A percentile compares a stretch with the other conserved stretches of the same genome.
Evolutionary conservation across 1,284 basidiomycete genomes (phyloP).

Genomic region (Melampsora americana): DNA sequence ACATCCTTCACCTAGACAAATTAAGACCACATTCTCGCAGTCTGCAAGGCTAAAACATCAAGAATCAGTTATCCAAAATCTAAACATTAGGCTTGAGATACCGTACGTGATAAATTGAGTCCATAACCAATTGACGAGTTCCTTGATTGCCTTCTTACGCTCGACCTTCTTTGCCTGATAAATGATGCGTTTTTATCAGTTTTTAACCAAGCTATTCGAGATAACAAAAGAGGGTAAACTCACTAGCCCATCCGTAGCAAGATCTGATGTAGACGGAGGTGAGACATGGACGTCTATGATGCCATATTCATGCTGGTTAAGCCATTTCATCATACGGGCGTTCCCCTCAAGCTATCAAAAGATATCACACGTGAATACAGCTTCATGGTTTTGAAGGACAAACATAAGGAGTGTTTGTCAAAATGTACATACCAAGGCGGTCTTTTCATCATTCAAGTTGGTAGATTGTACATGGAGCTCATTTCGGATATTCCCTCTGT

Average conservation of each 20-base stretch:
- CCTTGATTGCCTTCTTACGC: constrained; percentile 5
- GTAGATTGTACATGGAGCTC: constrained; percentile 71
- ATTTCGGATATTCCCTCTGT: constrained; percentile 76
- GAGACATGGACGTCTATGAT: constrained; percentile 84
- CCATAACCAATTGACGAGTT: constrained; percentile 34
- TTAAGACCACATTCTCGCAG: constrained; percentile 26
- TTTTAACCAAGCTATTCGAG: neutral
- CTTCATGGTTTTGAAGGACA: too few relatives aligned
- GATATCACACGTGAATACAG: neutral
- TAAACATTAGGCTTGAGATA: neutral
- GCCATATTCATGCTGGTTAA: constrained; percentile 64
- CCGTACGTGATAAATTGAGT: constrained; percentile 33
- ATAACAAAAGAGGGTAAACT: neutral
- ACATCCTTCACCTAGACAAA: constrained; percentile 33
- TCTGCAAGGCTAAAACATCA: constrained; percentile 15
- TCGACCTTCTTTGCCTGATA: constrained; percentile 13
- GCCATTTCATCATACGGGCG: constrained; percentile 74
- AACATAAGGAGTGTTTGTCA: neutral
- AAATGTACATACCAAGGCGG: constrained; percentile 65
- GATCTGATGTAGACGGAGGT: constrained; percentile 56
- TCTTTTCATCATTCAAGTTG: constrained; percentile 71
- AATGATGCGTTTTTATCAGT: neutral
- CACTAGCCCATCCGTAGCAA: constrained; percentile 12
- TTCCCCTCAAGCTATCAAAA: constrained; percentile 73
- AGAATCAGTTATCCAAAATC: neutral